phyloP scores from a whole-genome alignment of 768 basidiomycete species.

The Leccinum rimulosum region DNA sequence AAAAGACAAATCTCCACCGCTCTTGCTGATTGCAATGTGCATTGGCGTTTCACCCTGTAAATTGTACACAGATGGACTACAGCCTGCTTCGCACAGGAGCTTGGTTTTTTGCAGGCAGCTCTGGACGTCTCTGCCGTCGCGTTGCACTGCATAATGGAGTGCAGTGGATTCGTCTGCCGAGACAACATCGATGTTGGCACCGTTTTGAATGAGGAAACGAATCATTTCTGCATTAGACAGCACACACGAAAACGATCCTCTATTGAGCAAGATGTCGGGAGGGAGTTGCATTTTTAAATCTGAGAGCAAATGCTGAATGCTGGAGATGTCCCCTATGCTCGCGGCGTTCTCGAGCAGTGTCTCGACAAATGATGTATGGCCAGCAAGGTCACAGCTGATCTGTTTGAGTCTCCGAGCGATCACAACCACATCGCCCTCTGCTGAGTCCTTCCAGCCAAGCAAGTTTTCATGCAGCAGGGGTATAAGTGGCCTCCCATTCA shows the following conservation, averaged over 20 bases:
- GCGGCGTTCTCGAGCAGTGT: neutral
- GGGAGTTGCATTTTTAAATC: too few relatives aligned
- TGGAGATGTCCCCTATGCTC: neutral
- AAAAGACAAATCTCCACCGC: neutral
- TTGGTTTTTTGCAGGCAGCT: neutral
- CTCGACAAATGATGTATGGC: neutral
- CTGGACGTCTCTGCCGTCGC: accelerated
- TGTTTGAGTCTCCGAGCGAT: neutral
- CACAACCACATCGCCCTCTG: neutral
- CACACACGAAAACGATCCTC: neutral
- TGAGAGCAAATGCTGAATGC: neutral
- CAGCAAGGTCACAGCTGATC: neutral
- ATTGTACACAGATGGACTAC: neutral
- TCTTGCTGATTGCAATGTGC: neutral
- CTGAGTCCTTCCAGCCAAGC: too few relatives aligned
- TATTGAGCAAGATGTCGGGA: too few relatives aligned
- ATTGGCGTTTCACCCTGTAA: neutral
- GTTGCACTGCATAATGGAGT: neutral
- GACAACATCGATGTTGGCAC: too few relatives aligned
- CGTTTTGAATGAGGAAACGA: too few relatives aligned
- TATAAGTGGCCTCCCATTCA: neutral
- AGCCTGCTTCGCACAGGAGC: neutral
- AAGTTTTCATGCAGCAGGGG: too few relatives aligned
- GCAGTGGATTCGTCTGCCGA: neutral
- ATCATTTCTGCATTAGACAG: too few relatives aligned